Conservation (phyloP, 768 basidiomycete species). For the Albatrellus ellisii region DNA sequence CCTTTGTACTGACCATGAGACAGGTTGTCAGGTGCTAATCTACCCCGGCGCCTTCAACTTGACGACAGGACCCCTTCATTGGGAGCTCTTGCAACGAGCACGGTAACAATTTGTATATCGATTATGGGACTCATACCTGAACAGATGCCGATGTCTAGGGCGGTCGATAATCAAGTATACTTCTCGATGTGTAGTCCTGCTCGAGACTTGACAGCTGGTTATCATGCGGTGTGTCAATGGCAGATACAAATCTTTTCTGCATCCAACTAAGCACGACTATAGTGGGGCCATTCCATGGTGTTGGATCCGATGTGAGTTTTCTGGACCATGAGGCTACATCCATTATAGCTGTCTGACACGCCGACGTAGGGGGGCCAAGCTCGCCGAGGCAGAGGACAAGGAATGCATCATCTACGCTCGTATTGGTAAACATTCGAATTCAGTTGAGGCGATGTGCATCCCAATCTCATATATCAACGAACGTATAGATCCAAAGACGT, state of each 20-base stretch:
- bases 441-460: background rate
- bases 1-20: no score
- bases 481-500: conserved; percentile 42
- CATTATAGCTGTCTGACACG: conserved; percentile 1
- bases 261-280: background rate
- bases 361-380: conserved; percentile 49
- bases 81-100: conserved; percentile 83
- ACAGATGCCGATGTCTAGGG: conserved; percentile 36
- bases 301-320: conserved; percentile 72
- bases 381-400: conserved; percentile 60
- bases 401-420: conserved; percentile 72
- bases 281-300: conserved; percentile 89
- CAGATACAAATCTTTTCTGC: background rate
- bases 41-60: conserved; percentile 94
- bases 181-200: conserved; percentile 95
- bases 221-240: conserved; percentile 76
- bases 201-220: conserved; percentile 64
- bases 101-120: conserved; percentile 30
- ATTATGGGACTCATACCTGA: background rate
- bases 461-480: background rate
- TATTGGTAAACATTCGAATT: conserved; percentile 47
- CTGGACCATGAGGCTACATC: background rate
- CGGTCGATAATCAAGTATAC: conserved; percentile 95
- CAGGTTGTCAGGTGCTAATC: conserved; percentile 78
- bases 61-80: conserved; percentile 92